Percentiles rank a stretch among this genome's conserved stretches.
Conservation (phyloP, 805 yeast genomes). For the Diddensiella transvaalensis region DNA sequence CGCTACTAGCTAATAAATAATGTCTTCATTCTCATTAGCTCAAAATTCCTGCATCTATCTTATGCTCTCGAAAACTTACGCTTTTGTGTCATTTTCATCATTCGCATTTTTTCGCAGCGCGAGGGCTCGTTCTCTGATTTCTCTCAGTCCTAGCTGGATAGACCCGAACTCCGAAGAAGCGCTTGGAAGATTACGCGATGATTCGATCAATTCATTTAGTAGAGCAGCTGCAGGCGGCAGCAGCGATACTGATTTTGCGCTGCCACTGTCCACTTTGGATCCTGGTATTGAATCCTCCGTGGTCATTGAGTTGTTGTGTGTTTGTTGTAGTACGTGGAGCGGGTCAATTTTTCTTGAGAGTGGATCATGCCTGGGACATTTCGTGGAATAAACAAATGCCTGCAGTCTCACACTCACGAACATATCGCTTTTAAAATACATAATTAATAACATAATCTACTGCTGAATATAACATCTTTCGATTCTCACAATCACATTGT, state of each 20-base stretch:
- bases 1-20: conserved; percentile 84
- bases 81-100: conserved; percentile 38
- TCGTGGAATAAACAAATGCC: too few species aligned
- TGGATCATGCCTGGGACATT: too few species aligned
- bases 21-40: conserved; percentile 42
- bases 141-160: conserved; percentile 74
- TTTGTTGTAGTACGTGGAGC: background rate
- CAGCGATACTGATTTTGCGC: background rate
- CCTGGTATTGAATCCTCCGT: background rate
- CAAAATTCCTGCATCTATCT: background rate
- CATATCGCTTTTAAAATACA: too few species aligned
- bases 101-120: conserved; percentile 55
- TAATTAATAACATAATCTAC: too few species aligned
- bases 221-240: conserved; percentile 32
- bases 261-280: background rate
- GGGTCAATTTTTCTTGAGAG: too few species aligned
- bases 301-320: background rate
- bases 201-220: conserved; percentile 70
- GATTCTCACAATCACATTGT: conserved; percentile 7
- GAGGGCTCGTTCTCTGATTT: conserved; percentile 65
- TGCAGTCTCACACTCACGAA: too few species aligned
- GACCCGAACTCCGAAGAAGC: conserved; percentile 67
- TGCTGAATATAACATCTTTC: too few species aligned
- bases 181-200: conserved; percentile 71
- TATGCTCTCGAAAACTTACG: conserved; percentile 19